phyloP scores from a whole-genome alignment of 2,329 filamentous ascomycete genomes.

The Nigrospora sphaerica region DNA sequence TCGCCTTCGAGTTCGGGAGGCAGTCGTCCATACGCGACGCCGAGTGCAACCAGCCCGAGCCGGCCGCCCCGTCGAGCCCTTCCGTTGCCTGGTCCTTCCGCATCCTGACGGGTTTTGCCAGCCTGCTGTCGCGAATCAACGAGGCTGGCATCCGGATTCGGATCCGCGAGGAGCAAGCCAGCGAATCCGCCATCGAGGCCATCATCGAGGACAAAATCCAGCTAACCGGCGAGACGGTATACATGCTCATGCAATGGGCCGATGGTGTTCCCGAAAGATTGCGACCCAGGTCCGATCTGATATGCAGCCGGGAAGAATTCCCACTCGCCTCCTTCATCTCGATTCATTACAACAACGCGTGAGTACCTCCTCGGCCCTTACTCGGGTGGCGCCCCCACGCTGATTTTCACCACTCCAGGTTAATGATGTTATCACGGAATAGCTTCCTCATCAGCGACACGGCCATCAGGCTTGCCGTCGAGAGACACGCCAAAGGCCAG shows the following conservation, averaged over 20 bases:
- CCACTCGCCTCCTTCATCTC: constrained; percentile 5
- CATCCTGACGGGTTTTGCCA: neutral
- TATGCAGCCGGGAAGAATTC: constrained; percentile 2
- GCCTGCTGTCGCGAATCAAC: neutral
- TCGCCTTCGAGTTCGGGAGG: constrained; percentile 5
- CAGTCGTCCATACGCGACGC: constrained; percentile 2
- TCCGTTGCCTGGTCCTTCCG: constrained; percentile 1
- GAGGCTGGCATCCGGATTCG: constrained; percentile 1
- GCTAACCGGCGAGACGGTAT: constrained; percentile 2
- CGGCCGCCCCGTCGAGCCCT: neutral
- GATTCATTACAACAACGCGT: constrained; percentile 6
- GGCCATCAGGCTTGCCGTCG: constrained; percentile 1
- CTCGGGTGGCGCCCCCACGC: neutral
- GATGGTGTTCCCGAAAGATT: constrained; percentile 2
- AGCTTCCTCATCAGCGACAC: constrained; percentile 4
- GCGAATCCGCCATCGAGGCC: neutral
- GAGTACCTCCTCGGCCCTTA: neutral
- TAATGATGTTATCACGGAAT: constrained; percentile 4
- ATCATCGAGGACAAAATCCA: constrained; percentile 4
- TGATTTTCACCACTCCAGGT: neutral
- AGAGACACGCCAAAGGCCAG: neutral
- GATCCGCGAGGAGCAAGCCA: constrained; percentile 1
- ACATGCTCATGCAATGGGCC: constrained; percentile 3
- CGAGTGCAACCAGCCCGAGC: constrained; percentile 1
- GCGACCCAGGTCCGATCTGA: constrained; percentile 2